Evolutionary conservation across 2,329 filamentous ascomycete genomes (phyloP).

Genomic region (Tolypocladium endophyticum): DNA sequence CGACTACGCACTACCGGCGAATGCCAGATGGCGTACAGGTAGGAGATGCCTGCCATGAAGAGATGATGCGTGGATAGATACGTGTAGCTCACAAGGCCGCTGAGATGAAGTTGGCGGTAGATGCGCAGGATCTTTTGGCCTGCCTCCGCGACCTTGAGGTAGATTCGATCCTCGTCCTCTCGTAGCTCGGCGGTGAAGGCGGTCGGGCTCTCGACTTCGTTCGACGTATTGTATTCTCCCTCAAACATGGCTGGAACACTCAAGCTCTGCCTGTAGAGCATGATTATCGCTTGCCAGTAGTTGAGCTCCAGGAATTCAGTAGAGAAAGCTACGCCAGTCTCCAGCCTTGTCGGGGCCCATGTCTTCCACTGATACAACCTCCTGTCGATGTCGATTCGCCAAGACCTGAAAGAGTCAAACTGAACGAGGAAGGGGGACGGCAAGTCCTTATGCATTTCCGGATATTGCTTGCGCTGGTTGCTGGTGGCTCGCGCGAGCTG

Average conservation of each 20-base stretch:
- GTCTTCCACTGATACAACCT: conserved; percentile 81
- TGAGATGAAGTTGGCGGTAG: conserved; percentile 79
- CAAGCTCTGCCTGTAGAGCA: conserved; percentile 87
- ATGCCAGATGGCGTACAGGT: conserved; percentile 96
- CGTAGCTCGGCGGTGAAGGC: conserved; percentile 54
- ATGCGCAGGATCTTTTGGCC: conserved; percentile 86
- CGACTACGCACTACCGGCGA: conserved; percentile 78
- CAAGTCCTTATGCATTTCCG: conserved; percentile 67
- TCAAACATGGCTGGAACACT: conserved; percentile 79
- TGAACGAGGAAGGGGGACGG: conserved; percentile 76
- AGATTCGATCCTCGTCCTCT: conserved; percentile 84
- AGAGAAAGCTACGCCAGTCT: conserved; percentile 83
- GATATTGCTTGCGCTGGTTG: conserved; percentile 53
- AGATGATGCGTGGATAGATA: conserved; percentile 92
- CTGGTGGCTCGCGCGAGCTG: conserved; percentile 61
- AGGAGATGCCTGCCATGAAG: conserved; percentile 95
- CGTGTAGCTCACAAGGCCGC: conserved; percentile 88
- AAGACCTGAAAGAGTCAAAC: conserved; percentile 78
- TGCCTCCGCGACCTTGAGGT: conserved; percentile 88
- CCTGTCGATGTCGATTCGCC: conserved; percentile 79
- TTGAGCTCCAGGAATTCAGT: conserved; percentile 87
- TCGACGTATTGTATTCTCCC: conserved; percentile 59
- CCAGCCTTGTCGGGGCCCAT: conserved; percentile 61
- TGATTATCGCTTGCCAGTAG: conserved; percentile 95
- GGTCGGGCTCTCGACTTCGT: conserved; percentile 52